A percentile compares a stretch with the other conserved stretches of the same genome.
phyloP scores from a whole-genome alignment of 2,329 filamentous ascomycete genomes.

The Sordariomycetes sp. region DNA sequence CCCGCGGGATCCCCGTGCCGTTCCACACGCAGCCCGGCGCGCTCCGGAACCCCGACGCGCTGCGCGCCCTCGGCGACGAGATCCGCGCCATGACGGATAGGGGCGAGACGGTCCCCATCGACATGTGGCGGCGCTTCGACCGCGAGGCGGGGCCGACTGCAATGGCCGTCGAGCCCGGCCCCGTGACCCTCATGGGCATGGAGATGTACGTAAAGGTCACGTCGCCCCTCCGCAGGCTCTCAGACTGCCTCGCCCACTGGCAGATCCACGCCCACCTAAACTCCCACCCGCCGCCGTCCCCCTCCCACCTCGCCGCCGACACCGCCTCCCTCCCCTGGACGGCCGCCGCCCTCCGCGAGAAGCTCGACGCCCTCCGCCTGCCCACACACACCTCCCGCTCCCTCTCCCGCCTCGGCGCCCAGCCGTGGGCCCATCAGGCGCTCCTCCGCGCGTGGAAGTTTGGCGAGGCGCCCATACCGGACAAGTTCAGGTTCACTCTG shows the following conservation, averaged over 20 bases:
- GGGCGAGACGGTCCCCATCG: constrained; percentile 12
- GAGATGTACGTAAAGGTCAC: constrained; percentile 51
- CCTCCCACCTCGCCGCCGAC: neutral
- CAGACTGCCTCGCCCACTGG: constrained; percentile 52
- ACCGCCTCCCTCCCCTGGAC: constrained; percentile 31
- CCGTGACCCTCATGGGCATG: constrained; percentile 43
- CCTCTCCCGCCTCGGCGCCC: constrained; percentile 27
- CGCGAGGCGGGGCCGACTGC: constrained; percentile 34
- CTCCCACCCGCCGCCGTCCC: neutral
- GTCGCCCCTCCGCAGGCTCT: constrained; percentile 51
- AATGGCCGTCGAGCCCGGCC: constrained; percentile 36
- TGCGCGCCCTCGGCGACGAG: constrained; percentile 9
- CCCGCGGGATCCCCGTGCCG: constrained; percentile 43
- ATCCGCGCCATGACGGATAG: constrained; percentile 18
- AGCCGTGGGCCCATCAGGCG: constrained; percentile 46
- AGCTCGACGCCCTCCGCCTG: constrained; percentile 35
- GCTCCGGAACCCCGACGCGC: constrained; percentile 1
- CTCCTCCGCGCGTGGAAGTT: constrained; percentile 47
- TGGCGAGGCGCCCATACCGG: constrained; percentile 31
- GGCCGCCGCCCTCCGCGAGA: constrained; percentile 22
- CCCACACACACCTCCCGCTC: constrained; percentile 36
- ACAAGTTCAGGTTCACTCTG: constrained; percentile 34
- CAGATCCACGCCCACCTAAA: constrained; percentile 41
- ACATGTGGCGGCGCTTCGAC: constrained; percentile 15
- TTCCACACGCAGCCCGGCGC: constrained; percentile 33